Evolutionary conservation across 2,329 filamentous ascomycete species (phyloP), one percentile per base, ranked within the genome.

Genomic region (Trichoderma afroharzianum): DNA sequence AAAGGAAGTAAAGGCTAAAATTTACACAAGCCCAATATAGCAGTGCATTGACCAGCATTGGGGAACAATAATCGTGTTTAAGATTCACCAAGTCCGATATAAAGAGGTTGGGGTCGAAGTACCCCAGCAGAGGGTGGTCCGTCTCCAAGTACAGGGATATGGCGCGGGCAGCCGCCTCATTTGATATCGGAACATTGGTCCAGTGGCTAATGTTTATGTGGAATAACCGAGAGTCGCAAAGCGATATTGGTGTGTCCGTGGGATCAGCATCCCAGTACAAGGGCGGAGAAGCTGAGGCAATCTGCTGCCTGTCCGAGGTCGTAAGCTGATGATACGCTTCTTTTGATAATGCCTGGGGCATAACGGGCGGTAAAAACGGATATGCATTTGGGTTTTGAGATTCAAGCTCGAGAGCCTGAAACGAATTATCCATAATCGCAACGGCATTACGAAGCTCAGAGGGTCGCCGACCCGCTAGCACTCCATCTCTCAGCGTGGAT

Each of bases 131-230:
- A 0, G 82, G 81, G 67, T 83, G 80, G 14, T 84, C 81, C 2
- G 81, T 82, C 64, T 77, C 74, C 6, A 82, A 71, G 55, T 83
- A 82, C 2, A 82, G 68, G 2, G 81, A 82, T n/a, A 83, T 79
- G 26, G 76, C 73, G 12, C 74, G 76, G 2, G 77, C 78, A n/a
- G 80, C 79, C 14, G 79, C 71, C 6, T 79, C 75, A 58, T 79
- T 75, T 0, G 75, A 58, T 6, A 83, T 73, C 6, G 72, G 47
- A 6, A 82, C 76, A 30, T 78, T 71, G 15, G 82, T 81, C 83
- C 82, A 81, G 33, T 47, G 36, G 8, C 61, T 47, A 8, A 47
- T 63, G n/a, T 63, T 21, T 5, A 63, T 11, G 14, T 63, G 61
- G 1, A 12, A 36, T 1, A 63, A 36, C 4, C 61, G 61, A 30